phyloP scores from a whole-genome alignment of 192 early-diverging fungal genomes.

The Pilaira anomala region DNA sequence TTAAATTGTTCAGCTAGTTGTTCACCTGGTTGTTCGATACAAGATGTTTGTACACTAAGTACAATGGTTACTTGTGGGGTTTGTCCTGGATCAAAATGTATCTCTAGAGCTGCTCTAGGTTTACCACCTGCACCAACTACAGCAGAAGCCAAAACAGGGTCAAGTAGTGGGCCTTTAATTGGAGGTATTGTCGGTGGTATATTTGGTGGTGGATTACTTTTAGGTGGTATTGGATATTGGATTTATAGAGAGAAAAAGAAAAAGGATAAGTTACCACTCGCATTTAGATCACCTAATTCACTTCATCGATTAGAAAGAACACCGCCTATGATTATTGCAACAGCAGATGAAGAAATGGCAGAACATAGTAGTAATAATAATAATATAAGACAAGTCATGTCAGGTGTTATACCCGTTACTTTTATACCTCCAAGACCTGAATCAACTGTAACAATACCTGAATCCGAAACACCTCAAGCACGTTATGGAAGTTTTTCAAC shows the following conservation, averaged over 20 bases:
- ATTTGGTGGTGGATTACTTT: constrained; percentile 15
- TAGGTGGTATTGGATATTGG: constrained; percentile 3
- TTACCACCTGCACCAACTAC: constrained; percentile 1
- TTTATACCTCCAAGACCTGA: constrained; percentile 29
- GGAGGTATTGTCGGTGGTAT: constrained; percentile 29
- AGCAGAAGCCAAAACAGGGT: background rate
- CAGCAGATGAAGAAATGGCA: background rate
- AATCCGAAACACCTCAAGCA: constrained; percentile 13
- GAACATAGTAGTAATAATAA: background rate
- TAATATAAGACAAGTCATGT: constrained; percentile 14
- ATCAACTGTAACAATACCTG: background rate
- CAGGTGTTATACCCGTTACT: constrained; percentile 39
- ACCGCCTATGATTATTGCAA: background rate
- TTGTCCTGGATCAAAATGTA: constrained; percentile 22
- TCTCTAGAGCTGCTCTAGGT: background rate
- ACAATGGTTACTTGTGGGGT: constrained; percentile 27
- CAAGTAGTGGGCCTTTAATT: constrained; percentile 24
- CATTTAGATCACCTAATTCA: background rate
- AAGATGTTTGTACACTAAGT: constrained; percentile 5
- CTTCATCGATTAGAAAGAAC: too few species aligned
- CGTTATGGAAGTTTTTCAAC: constrained; percentile 3
- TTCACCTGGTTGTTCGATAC: constrained; percentile 13
- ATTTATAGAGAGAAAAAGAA: background rate
- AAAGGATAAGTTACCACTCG: constrained; percentile 10
- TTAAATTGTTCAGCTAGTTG: constrained; percentile 19